A percentile compares a stretch with the other conserved stretches of the same genome.
These are phyloP conservation scores for Geotrichum europaeum DNA, from an alignment of 1,139 yeast genomes.

Conservation along the genomic window DNA sequence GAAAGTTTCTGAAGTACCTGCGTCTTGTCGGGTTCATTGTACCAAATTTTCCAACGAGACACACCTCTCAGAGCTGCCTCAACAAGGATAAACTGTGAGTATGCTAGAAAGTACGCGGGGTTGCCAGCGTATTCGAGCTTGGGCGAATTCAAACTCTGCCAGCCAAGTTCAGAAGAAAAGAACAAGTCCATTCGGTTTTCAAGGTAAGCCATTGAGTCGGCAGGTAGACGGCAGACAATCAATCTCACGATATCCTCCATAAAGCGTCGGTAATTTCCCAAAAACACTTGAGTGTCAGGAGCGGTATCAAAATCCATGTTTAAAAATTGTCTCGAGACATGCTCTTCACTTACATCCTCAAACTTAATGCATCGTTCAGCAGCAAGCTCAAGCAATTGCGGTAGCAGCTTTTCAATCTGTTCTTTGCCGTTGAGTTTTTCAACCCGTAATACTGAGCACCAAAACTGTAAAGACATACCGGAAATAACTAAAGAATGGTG, in stretches of 20 bases:
- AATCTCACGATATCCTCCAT: constrained; percentile 88
- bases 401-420: constrained; percentile 46
- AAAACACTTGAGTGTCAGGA: constrained; percentile 72
- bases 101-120: constrained; percentile 67
- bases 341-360: constrained; percentile 59
- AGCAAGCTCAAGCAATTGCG: constrained; percentile 66
- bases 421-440: constrained; percentile 56
- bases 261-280: constrained; percentile 73
- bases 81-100: constrained; percentile 76
- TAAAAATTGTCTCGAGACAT: constrained; percentile 57
- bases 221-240: constrained; percentile 79
- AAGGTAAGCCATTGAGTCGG: constrained; percentile 76
- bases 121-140: constrained; percentile 54
- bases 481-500: constrained; percentile 87
- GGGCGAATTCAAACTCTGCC: constrained; percentile 51
- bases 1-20: constrained; percentile 52
- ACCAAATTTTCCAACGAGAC: constrained; percentile 96
- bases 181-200: constrained; percentile 66
- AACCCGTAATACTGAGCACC: constrained; percentile 84
- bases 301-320: constrained; percentile 83
- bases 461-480: constrained; percentile 85
- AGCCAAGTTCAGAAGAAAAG: constrained; percentile 70
- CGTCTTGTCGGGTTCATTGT: constrained; percentile 57
- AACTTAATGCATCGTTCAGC: constrained; percentile 76
- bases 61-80: constrained; percentile 91